Percentiles rank a stretch among this genome's conserved stretches.
These are phyloP conservation scores for Ciborinia camelliae DNA, from an alignment of 2,329 filamentous ascomycete species.

Conservation along the genomic window DNA sequence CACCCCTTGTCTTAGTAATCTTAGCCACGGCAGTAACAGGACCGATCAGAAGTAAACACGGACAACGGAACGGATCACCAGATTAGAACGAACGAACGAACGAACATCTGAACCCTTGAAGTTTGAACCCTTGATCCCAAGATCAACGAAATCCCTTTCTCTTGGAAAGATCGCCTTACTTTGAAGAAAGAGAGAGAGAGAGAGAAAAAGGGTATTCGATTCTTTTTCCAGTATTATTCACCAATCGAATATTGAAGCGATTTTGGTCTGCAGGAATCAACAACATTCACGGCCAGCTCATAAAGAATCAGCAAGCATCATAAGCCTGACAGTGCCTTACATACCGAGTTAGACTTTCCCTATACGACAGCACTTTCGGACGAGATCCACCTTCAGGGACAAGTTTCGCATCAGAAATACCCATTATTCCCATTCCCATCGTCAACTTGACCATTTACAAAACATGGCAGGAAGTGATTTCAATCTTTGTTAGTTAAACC, in stretches of 20 bases:
- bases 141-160: slow-evolving; percentile 1
- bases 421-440: no score
- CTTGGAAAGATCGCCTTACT: not conserved
- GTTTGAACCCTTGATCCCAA: slow-evolving; percentile 1
- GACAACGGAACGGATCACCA: not conserved
- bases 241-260: not conserved
- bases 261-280: not conserved
- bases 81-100: no score
- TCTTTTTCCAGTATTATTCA: not conserved
- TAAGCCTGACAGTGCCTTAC: not conserved
- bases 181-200: not conserved
- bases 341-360: no score
- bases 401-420: not conserved
- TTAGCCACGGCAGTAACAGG: not conserved
- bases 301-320: no score
- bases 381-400: not conserved
- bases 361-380: not conserved
- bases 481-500: slow-evolving; percentile 10
- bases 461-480: slow-evolving; percentile 6
- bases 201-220: not conserved
- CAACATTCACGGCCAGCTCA: not conserved
- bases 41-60: not conserved
- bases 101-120: slow-evolving; percentile 6
- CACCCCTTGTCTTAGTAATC: not conserved
- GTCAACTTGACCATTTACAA: not conserved